These are phyloP conservation scores for Eimeria tenella DNA, from an alignment of 169 alveolate species.

Conservation along the genomic window DNA sequence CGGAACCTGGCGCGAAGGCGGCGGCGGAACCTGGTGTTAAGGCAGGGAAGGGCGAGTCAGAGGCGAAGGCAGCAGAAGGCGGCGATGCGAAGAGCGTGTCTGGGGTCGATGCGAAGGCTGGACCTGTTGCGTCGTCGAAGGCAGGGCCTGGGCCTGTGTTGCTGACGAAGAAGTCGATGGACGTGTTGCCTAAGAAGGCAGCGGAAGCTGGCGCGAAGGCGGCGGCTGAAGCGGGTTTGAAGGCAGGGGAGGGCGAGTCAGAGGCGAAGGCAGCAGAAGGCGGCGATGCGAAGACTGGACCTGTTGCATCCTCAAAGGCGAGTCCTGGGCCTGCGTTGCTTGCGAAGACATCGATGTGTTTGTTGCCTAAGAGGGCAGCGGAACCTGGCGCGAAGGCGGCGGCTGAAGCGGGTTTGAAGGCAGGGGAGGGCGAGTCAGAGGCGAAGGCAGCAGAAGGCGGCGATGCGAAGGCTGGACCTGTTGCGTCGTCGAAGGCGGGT, in stretches of 20 bases:
- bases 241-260: too few species aligned
- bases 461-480: conserved; percentile 19
- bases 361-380: conserved; percentile 29
- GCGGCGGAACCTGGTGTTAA: not conserved
- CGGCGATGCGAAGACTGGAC: not conserved
- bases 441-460: conserved; percentile 20
- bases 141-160: not conserved
- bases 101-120: conserved; percentile 23
- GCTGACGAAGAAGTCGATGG: conserved; percentile 1
- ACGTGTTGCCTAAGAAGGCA: conserved; percentile 35
- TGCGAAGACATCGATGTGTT: not conserved
- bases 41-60: conserved; percentile 11
- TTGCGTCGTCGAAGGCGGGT: not conserved
- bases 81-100: not conserved
- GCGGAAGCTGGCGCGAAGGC: not conserved
- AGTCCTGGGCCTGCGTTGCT: not conserved
- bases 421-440: not conserved
- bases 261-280: not conserved
- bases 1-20: conserved; percentile 11
- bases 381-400: not conserved
- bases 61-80: not conserved
- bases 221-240: not conserved
- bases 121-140: not conserved
- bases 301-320: not conserved
- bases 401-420: not conserved